Evolutionary conservation across 2,329 filamentous ascomycete genomes (phyloP), one percentile per base, ranked within the genome.

Genomic region (Pyrenophora teres): DNA sequence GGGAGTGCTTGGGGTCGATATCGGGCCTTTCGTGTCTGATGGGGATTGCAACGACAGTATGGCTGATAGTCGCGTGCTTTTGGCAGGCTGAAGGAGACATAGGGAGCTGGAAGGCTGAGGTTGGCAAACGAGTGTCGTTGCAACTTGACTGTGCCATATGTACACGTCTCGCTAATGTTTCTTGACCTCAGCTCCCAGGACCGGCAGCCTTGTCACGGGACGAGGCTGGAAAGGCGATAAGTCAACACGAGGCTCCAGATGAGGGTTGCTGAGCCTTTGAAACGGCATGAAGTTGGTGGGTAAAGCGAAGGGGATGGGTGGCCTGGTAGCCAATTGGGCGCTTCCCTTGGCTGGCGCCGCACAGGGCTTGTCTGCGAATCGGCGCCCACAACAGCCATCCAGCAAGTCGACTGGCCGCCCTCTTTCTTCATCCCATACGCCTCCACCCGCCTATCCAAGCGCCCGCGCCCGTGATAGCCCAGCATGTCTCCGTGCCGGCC

Each of bases 391-490:
- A 65, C 53, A 37, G 46, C 59, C 44, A 37, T 61, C 48, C 52
- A 59, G 62, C 64, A 57, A 68, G 63, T 65, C 62, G 62, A 71
- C 62, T 67, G 64, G 63, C 58, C 56, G 58, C 57, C 59, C 60
- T 63, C 59, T 57, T 54, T 50, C 55, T 57, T 63, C 62, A 44
- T 68, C 38, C 44, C 49, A 48, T 27, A 49, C 35, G 62, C 65
- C 60, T 68, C 65, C 61, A 66, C 64, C 67, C 65, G 64, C 59
- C 64, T 54, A 56, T 55, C 60, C 63, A 68, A 60, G 67, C 67
- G 68, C 70, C 72, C 71, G 70, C 71, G 71, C 71, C 63, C 68
- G 67, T 57, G 58, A 37, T 62, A 53, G 51, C 59, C 62, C 60
- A 66, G 58, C 60, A 67, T 63, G 62, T 52, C 57, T 60, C 57